Percentiles rank a stretch among this genome's conserved stretches.
phyloP scores from a whole-genome alignment of 805 yeast species.

The Barnettozyma pratensis region DNA sequence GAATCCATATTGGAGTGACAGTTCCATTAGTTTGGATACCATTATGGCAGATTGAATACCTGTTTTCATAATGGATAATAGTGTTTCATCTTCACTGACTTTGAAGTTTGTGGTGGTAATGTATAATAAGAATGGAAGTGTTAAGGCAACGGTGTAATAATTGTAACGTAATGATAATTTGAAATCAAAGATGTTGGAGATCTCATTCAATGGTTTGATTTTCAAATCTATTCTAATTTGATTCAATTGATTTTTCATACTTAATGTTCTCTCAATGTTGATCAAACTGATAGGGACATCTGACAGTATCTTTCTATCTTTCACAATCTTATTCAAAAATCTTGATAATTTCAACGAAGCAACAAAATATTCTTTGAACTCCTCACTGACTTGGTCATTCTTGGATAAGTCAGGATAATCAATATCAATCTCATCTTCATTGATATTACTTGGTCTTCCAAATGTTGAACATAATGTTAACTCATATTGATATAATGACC shows the following conservation, averaged over 20 bases:
- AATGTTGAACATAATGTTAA: constrained; percentile 37
- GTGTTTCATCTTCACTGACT: constrained; percentile 36
- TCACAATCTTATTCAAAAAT: constrained; percentile 35
- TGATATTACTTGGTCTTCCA: constrained; percentile 42
- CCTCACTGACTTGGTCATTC: constrained; percentile 18
- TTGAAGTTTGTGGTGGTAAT: constrained; percentile 31
- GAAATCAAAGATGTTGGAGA: constrained; percentile 33
- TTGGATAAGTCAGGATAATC: constrained; percentile 29
- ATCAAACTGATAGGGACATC: constrained; percentile 34
- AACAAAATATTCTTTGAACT: constrained; percentile 27
- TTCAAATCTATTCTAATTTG: constrained; percentile 32
- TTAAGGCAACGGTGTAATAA: constrained; percentile 36
- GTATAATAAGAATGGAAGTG: constrained; percentile 39
- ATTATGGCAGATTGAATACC: constrained; percentile 37
- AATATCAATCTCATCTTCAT: constrained; percentile 40
- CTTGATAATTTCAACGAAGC: constrained; percentile 32
- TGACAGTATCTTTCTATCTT: constrained; percentile 30
- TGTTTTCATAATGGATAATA: constrained; percentile 33
- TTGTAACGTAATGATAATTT: constrained; percentile 38
- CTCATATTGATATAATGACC: constrained; percentile 41
- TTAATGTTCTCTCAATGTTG: constrained; percentile 36
- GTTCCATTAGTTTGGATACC: constrained; percentile 34
- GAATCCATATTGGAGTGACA: constrained; percentile 25
- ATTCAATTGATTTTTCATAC: constrained; percentile 30
- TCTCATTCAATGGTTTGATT: constrained; percentile 19